Evolutionary conservation across 495 filamentous ascomycete genomes (phyloP).

Genomic region (Rhizodiscina lignyota): DNA sequence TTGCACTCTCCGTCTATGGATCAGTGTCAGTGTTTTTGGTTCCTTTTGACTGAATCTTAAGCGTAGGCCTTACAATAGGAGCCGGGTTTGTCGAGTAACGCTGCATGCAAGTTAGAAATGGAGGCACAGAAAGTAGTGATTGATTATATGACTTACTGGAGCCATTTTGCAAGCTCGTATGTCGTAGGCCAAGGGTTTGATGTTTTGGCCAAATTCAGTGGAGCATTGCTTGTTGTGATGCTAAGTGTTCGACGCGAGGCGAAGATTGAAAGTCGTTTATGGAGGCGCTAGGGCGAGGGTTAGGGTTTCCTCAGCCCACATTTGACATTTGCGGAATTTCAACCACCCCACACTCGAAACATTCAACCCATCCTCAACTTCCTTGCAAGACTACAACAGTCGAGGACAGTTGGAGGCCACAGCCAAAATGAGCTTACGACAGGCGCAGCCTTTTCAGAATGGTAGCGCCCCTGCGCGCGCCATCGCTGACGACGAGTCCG

Average conservation of each 20-base stretch:
- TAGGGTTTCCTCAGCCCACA: too few species aligned
- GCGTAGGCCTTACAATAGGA: constrained; percentile 8
- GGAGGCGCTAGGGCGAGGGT: too few species aligned
- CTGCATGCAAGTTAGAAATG: neutral
- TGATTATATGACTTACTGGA: constrained; percentile 12
- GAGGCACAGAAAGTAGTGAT: neutral
- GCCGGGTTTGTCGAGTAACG: constrained; percentile 8
- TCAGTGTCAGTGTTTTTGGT: constrained; percentile 31
- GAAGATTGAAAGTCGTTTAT: too few species aligned
- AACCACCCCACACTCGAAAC: too few species aligned
- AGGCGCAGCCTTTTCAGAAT: constrained; percentile 19
- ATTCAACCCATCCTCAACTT: too few species aligned
- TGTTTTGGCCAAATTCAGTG: too few species aligned
- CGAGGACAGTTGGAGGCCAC: too few species aligned
- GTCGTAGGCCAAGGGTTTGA: too few species aligned
- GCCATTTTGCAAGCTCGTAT: constrained; percentile 15
- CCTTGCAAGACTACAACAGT: too few species aligned
- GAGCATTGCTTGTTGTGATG: too few species aligned
- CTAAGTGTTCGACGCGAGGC: too few species aligned
- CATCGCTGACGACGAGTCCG: constrained; percentile 66
- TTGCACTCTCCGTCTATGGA: constrained; percentile 61
- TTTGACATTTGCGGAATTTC: too few species aligned
- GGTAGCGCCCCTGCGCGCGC: constrained; percentile 14
- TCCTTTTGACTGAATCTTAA: constrained; percentile 1
- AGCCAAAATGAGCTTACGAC: constrained; percentile 29